Evolutionary conservation across 495 filamentous ascomycete species (phyloP), one percentile per base, ranked within the genome.

Genomic region (Hypoxylon subgilvum): DNA sequence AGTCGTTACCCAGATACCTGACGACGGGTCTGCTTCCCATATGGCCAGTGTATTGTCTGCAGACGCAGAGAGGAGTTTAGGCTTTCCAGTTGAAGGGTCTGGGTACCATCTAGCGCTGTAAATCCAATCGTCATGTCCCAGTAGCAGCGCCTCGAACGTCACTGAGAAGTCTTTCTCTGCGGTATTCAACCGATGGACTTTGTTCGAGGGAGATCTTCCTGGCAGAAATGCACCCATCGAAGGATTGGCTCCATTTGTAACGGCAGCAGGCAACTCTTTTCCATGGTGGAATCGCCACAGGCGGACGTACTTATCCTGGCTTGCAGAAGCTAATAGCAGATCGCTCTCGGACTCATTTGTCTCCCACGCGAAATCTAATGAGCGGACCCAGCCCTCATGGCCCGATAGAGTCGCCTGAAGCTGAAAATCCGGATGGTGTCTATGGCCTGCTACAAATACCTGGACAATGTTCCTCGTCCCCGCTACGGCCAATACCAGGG

Each of bases 41-140:
- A 97, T 87, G 0, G 91, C 87, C 3, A 99, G 76, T 0, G 94
- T 96, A 61, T 94, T 97, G 70, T 99, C 94, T 12, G 93, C 94
- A 10, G 94, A 97, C 1, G 94, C 86, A 9, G 93, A 89, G 12
- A 99, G 84, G 12, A 99, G 83, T 61, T 88, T 90, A 13, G 86
- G 79, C 47, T 76, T 79, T 6, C 75, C 74, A 4, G 74, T 67
- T 18, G 48, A 46, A 1, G 42, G 27, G 18, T 61, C 51, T 18
- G 63, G 59, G 19, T 77, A 70, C 94, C 94, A 99, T 30, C 77
- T 76, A 0, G 88, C 83, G 45, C 88, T 92, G 68, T 95, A 97
- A 18, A 99, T 90, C 94, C 94, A 99, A 65, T 99, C 94, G 63
- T 99, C 94, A 65, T 97, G 95, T 14, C 95, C 94, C 18, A 97